Evolutionary conservation across 2,329 filamentous ascomycete genomes (phyloP).

Genomic region (Penicillium occitanis): DNA sequence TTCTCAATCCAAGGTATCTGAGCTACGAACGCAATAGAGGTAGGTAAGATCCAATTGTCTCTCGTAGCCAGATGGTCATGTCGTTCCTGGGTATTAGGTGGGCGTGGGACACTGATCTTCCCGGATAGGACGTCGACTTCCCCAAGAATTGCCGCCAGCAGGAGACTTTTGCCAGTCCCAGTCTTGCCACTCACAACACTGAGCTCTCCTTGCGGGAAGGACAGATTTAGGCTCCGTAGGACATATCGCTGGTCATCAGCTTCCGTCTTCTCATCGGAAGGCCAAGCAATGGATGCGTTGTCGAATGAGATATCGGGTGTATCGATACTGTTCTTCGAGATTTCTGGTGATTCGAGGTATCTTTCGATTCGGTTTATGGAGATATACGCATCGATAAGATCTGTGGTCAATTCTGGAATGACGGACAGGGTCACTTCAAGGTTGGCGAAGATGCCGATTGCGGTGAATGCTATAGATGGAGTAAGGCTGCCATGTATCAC

Average conservation of each 20-base stretch:
- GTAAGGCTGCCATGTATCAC: slow-evolving; percentile 61
- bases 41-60: slow-evolving; percentile 67
- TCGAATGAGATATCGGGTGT: slow-evolving; percentile 64
- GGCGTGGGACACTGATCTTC: slow-evolving; percentile 53
- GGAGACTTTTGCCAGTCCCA: slow-evolving; percentile 73
- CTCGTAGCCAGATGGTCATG: slow-evolving; percentile 62
- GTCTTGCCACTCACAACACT: slow-evolving; percentile 76
- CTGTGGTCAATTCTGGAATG: slow-evolving; percentile 70
- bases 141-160: slow-evolving; percentile 71
- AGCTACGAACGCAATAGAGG: slow-evolving; percentile 70
- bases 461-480: slow-evolving; percentile 76
- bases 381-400: slow-evolving; percentile 70
- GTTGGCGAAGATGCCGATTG: slow-evolving; percentile 71
- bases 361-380: slow-evolving; percentile 70
- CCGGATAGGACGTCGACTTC: slow-evolving; percentile 70
- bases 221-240: slow-evolving; percentile 62
- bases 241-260: slow-evolving; percentile 58
- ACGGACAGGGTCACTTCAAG: slow-evolving; percentile 70
- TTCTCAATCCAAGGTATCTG: slow-evolving; percentile 88
- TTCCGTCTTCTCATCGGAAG: slow-evolving; percentile 53
- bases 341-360: slow-evolving; percentile 68
- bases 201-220: slow-evolving; percentile 67
- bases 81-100: slow-evolving; percentile 55
- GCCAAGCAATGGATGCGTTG: slow-evolving; percentile 71
- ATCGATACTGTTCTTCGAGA: slow-evolving; percentile 57